phyloP scores from a whole-genome alignment of 164 flowering plant genomes.

The Macadamia tetraphylla region DNA sequence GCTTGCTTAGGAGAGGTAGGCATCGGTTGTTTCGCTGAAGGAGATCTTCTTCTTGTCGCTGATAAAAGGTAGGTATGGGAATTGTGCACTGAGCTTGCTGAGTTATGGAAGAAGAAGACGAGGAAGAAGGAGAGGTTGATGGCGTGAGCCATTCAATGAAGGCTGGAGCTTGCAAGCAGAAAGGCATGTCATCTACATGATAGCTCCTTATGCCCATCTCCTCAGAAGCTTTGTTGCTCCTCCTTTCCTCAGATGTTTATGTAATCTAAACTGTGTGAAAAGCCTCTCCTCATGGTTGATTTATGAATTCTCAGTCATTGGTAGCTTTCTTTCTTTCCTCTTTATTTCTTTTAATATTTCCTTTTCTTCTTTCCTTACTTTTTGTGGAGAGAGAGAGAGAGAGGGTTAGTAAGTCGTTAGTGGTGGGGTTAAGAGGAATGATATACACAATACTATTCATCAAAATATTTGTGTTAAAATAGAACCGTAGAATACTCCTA shows the following conservation, averaged over 20 bases:
- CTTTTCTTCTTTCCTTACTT: constrained; percentile 2
- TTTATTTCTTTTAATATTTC: neutral
- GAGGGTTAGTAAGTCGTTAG: neutral
- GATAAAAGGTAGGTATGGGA: constrained; percentile 22
- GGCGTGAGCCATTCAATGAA: constrained; percentile 88
- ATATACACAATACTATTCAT: neutral
- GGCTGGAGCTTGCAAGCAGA: constrained; percentile 39
- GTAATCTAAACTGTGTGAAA: constrained; percentile 31
- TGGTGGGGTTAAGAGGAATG: neutral
- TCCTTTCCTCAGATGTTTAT: constrained; percentile 18
- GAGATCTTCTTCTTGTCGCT: constrained; percentile 11
- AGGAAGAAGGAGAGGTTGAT: constrained; percentile 22
- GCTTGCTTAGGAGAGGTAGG: constrained; percentile 55
- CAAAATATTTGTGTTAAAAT: too few relatives aligned
- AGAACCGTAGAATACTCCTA: too few relatives aligned
- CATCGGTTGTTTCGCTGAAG: constrained; percentile 28
- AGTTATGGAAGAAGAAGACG: constrained; percentile 9
- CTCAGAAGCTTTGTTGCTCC: constrained; percentile 8
- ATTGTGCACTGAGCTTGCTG: constrained; percentile 10
- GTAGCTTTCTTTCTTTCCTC: neutral
- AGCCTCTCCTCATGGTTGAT: constrained; percentile 25
- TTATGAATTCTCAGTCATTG: constrained; percentile 24
- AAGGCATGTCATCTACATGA: constrained; percentile 28
- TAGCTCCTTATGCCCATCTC: constrained; percentile 35
- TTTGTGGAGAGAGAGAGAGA: constrained; percentile 20